Base-by-base conservation (phyloP, 2,329 filamentous ascomycete genomes). In the Macrophomina pseudophaseolina region DNA sequence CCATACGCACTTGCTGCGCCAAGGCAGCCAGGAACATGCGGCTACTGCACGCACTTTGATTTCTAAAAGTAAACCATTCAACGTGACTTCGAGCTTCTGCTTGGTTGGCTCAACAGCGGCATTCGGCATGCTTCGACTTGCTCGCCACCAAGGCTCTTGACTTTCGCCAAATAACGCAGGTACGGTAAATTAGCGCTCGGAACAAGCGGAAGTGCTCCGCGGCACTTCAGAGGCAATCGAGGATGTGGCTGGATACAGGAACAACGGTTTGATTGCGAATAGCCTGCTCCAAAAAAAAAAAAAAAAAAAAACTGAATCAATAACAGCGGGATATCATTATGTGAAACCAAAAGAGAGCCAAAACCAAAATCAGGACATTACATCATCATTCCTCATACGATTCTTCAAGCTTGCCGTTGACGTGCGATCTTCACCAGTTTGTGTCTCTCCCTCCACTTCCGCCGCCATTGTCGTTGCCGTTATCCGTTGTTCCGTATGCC, bases 401-500 rank as follows among this genome's bases (percentile, higher is more conserved):
- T 23, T 28, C 28, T 28, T 16, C 38, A 44, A 49, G 38, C n/a
- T n/a, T 23, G 11, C 28, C 4, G 11, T 14, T 7, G 23, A 18
- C 28, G 28, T 18, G 7, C 9, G 35, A 2, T 23, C 8, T 49
- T 59, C 30, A 67, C 66, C 66, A 65, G 32, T 67, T 53, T 14
- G 66, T 67, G 48, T 67, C 66, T 44, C 66, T 65, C 12, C 52
- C 52, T 42, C 30, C 65, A 5, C 32, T 16, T 28, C 54, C 33
- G 16, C 42, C 32, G 35, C 32, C 54, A 11, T 54, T 42, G 32
- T 28, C 44, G 14, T 48, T 3, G 5, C 42, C 62, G 4, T 62
- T 64, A n/a, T 67, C 64, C 8, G 67, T 66, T 12, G 69, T 52
- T 3, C 70, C 70, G 58, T 70, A 69, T 1, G 44, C 16, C 16